Percentiles rank a stretch among this genome's conserved stretches.
phyloP scores from a whole-genome alignment of 192 early-diverging fungal genomes.

The Coemansia nantahalensis region DNA sequence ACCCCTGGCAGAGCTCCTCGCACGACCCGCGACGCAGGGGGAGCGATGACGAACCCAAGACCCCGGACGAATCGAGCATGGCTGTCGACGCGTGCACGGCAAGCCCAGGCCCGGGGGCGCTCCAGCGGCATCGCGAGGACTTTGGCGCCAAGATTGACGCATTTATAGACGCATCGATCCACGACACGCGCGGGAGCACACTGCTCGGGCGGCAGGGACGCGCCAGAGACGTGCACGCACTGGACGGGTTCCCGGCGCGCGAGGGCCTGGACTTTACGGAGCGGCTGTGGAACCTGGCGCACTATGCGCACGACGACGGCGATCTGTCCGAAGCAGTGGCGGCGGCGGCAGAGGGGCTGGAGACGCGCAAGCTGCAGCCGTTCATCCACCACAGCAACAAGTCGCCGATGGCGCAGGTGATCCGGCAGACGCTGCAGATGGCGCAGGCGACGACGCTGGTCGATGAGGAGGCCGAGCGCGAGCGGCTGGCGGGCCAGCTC shows the following conservation, averaged over 20 bases:
- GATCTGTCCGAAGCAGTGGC: constrained; percentile 42
- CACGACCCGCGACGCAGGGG: not conserved
- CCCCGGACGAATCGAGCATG: not conserved
- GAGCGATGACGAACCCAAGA: not conserved
- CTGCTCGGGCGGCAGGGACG: constrained; percentile 4
- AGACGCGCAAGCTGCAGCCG: constrained; percentile 44
- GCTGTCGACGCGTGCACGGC: not conserved
- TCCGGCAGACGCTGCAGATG: constrained; percentile 30
- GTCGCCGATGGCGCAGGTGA: constrained; percentile 28
- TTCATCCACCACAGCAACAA: constrained; percentile 31
- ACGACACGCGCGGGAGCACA: constrained; percentile 23
- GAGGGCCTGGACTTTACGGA: constrained; percentile 47
- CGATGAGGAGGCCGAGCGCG: constrained; percentile 24
- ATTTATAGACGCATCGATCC: constrained; percentile 33
- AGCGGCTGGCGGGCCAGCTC: constrained; percentile 32
- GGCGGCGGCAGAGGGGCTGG: constrained; percentile 44
- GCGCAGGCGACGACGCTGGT: constrained; percentile 21
- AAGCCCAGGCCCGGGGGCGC: not conserved
- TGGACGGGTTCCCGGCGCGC: constrained; percentile 22
- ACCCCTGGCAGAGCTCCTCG: constrained; percentile 17
- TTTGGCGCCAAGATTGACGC: constrained; percentile 30
- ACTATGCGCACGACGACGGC: constrained; percentile 28
- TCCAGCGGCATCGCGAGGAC: constrained; percentile 18
- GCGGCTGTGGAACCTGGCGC: constrained; percentile 40
- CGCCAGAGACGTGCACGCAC: constrained; percentile 1